These are phyloP conservation scores for Irpex lacteus DNA, from an alignment of 1,284 basidiomycete species.

Conservation along the genomic window DNA sequence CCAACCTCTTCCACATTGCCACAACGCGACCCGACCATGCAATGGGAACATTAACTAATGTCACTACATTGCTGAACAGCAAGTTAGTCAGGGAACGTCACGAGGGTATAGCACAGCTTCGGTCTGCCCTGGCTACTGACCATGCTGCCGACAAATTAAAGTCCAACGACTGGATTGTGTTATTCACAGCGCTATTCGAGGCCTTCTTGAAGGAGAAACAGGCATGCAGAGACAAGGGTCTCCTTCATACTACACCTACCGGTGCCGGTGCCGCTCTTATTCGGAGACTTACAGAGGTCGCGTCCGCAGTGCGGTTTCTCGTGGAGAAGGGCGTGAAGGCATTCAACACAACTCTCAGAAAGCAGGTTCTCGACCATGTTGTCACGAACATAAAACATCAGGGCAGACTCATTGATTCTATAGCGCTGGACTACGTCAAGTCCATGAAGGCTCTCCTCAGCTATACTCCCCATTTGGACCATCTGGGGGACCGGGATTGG, in stretches of 20 bases:
- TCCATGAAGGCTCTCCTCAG: slow-evolving; percentile 63
- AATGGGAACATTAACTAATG: neutral
- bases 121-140: slow-evolving; percentile 58
- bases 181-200: slow-evolving; percentile 75
- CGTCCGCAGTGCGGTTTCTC: slow-evolving; percentile 68
- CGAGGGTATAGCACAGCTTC: slow-evolving; percentile 59
- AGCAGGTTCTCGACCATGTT: slow-evolving; percentile 66
- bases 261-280: slow-evolving; percentile 40
- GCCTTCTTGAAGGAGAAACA: slow-evolving; percentile 63
- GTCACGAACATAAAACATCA: slow-evolving; percentile 57
- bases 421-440: slow-evolving; percentile 83
- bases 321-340: slow-evolving; percentile 54
- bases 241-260: slow-evolving; percentile 28
- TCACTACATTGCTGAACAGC: slow-evolving; percentile 42
- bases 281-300: slow-evolving; percentile 61
- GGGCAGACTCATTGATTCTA: slow-evolving; percentile 56
- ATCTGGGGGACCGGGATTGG: slow-evolving; percentile 71
- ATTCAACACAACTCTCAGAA: slow-evolving; percentile 53
- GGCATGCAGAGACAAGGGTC: slow-evolving; percentile 45
- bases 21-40: neutral
- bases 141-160: slow-evolving; percentile 51
- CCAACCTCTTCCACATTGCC: neutral
- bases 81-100: slow-evolving; percentile 74
- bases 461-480: slow-evolving; percentile 77
- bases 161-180: slow-evolving; percentile 56